Percentiles rank a stretch among this genome's conserved stretches.
Evolutionary conservation across 163 green algal species (phyloP).

Genomic region (Chlamydomonas reinhardtii): DNA sequence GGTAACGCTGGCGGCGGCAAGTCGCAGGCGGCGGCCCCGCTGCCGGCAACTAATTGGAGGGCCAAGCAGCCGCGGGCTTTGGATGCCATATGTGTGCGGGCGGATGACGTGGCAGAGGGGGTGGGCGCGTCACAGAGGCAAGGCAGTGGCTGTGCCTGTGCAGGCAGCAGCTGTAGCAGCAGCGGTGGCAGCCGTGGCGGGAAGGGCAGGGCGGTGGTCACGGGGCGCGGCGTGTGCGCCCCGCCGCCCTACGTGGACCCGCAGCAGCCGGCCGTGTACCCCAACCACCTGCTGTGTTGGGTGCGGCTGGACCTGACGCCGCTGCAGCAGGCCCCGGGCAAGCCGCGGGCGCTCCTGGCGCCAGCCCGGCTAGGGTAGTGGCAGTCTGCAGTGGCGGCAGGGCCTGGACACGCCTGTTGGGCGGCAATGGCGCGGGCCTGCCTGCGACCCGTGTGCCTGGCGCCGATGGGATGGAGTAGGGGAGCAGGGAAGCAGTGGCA

Average conservation of each 20-base stretch:
- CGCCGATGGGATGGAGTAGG: no score
- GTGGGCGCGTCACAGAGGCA: no score
- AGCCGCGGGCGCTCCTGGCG: slow-evolving; percentile 15
- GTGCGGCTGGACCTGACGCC: slow-evolving; percentile 33
- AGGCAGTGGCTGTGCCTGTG: no score
- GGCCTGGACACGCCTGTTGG: neutral
- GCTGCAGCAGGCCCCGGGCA: slow-evolving; percentile 34
- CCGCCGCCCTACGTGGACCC: slow-evolving; percentile 4
- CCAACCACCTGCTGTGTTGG: slow-evolving; percentile 51
- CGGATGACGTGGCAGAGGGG: neutral
- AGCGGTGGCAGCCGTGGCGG: no score
- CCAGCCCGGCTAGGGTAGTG: neutral
- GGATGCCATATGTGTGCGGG: slow-evolving; percentile 30
- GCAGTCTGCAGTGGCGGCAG: neutral
- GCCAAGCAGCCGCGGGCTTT: neutral
- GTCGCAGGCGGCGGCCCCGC: neutral
- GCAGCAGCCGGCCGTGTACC: neutral
- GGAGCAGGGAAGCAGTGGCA: no score
- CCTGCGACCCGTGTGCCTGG: no score
- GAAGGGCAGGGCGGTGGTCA: neutral
- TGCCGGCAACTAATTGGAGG: slow-evolving; percentile 26
- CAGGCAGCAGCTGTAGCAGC: no score
- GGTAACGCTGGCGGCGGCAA: neutral
- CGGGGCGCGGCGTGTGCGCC: neutral
- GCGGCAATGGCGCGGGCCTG: no score